Base-by-base conservation (phyloP, 768 basidiomycete genomes). In the Boletus reticulatus region DNA sequence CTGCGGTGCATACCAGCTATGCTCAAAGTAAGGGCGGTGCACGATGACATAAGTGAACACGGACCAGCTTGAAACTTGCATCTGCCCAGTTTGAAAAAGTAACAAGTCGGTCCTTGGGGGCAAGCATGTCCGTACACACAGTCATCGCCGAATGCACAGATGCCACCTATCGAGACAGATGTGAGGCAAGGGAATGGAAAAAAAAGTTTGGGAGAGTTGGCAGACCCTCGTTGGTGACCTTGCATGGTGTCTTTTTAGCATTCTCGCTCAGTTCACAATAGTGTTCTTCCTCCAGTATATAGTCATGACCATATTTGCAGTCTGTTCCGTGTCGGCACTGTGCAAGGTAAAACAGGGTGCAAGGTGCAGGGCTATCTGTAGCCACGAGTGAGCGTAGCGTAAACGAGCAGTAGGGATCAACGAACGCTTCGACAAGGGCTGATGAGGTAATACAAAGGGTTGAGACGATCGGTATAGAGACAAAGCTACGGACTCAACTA, bases 371-470 rank as follows among this genome's bases (percentile, higher is more conserved):
- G 62, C 74, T 81, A 62, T 86, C 84, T 61, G 52, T 39, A 20
- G 45, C 31, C 20, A 46, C 20, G 13, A 14, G 39, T 62, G 31
- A 55, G 49, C 24, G 17, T 9, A 43, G 37, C 38, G 17, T 6
- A 38, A 43, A 51, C 39, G 55, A 45, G 27, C 54, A 45, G 38
- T 46, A 53, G 22, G 53, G 41, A 50, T 51, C 37, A 51, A 80
- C 83, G 56, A 67, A 86, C 85, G 84, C 66, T 85, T 86, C 46
- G 81, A 83, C 58, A 86, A 75, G 55, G 78, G 72, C 84, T 85
- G 64, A 50, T 49, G n/a, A 37, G 51, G 46, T 43, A 24, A 42
- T 19, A 42, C 16, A 39, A 59, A 64, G 55, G 14, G 48, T 53
- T 67, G 57, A 37, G 61, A 62, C 37, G 64, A 55, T 60, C 53